Conservation (phyloP, 2,329 filamentous ascomycete genomes). For the Diaporthe vaccinii region DNA sequence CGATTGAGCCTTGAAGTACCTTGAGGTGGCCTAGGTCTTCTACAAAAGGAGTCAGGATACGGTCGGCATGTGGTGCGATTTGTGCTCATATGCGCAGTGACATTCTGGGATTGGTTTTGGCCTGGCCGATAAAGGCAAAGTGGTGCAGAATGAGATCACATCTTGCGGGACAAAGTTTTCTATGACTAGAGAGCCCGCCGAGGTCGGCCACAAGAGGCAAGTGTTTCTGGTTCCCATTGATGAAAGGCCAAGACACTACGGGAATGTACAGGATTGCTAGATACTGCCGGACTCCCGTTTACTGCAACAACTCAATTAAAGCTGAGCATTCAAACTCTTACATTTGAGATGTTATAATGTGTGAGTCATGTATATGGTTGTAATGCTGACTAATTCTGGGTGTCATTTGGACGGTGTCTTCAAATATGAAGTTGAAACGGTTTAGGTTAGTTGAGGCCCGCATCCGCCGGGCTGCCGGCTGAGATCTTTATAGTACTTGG, state of each 20-base stretch:
- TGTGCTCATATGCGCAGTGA: conserved; percentile 21
- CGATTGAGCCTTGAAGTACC: not conserved
- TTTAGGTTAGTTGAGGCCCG: too few species aligned
- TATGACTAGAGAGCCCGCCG: not conserved
- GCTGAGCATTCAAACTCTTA: not conserved
- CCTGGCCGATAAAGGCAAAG: not conserved
- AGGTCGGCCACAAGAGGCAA: not conserved
- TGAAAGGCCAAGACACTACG: not conserved
- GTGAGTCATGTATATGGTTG: not conserved
- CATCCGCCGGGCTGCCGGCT: too few species aligned
- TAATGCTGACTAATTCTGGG: not conserved
- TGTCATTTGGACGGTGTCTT: not conserved
- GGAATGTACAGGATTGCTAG: not conserved
- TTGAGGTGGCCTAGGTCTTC: not conserved
- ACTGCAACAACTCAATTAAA: too few species aligned
- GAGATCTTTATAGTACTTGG: too few species aligned
- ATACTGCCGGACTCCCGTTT: too few species aligned
- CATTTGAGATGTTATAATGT: not conserved
- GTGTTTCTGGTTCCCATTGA: not conserved
- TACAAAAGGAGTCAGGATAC: not conserved
- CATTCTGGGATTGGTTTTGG: not conserved
- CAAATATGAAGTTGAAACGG: too few species aligned
- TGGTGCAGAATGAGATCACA: not conserved
- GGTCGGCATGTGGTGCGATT: not conserved
- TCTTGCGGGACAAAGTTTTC: not conserved